Conservation (phyloP, 2,329 filamentous ascomycete genomes). For the Coniosporium tulheliwenetii region DNA sequence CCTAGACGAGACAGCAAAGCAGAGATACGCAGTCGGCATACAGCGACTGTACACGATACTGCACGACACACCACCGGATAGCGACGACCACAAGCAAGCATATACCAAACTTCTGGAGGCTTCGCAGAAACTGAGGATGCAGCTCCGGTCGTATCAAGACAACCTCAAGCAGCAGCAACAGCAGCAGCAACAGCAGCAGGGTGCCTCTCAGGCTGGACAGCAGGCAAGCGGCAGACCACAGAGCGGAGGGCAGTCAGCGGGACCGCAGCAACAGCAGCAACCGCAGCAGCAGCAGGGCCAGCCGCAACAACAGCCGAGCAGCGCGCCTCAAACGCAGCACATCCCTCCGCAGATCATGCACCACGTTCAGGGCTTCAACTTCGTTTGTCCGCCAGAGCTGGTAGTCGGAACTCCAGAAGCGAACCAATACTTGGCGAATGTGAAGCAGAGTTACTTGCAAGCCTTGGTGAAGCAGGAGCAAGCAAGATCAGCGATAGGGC, state of each 20-base stretch:
- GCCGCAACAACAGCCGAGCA: constrained; percentile 9
- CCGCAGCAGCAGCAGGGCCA: not conserved
- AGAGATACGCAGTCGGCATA: too few species aligned
- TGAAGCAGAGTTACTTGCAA: constrained; percentile 17
- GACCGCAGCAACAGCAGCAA: constrained; percentile 5
- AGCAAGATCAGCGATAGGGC: constrained; percentile 11
- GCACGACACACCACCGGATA: constrained; percentile 1
- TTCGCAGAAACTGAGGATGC: not conserved
- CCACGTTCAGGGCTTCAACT: constrained; percentile 19
- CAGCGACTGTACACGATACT: too few species aligned
- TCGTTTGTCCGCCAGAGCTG: constrained; percentile 13
- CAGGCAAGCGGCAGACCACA: not conserved
- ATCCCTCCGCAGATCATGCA: constrained; percentile 12
- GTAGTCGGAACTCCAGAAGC: constrained; percentile 18
- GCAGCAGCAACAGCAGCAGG: not conserved
- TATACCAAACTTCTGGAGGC: not conserved
- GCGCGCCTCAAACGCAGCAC: constrained; percentile 7
- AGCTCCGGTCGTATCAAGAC: not conserved
- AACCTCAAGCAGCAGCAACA: not conserved
- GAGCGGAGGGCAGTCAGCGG: not conserved
- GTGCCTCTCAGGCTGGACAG: not conserved
- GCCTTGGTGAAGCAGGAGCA: constrained; percentile 17
- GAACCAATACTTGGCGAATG: constrained; percentile 18
- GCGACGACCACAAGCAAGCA: constrained; percentile 13
- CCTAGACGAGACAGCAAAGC: too few species aligned